Evolutionary conservation across 2,329 filamentous ascomycete genomes (phyloP).

Genomic region (Didymosphaeria variabile): DNA sequence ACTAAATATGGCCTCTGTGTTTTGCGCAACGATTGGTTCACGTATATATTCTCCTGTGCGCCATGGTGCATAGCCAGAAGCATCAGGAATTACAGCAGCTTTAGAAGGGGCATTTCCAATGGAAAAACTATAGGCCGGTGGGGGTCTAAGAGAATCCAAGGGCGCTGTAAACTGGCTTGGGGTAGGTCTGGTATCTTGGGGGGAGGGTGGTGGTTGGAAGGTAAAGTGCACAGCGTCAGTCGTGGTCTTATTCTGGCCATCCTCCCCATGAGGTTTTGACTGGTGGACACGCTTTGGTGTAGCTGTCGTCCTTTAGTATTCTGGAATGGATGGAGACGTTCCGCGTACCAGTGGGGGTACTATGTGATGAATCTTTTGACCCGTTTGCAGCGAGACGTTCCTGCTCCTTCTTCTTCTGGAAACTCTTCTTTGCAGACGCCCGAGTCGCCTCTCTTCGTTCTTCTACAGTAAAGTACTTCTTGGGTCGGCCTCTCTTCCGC

Average conservation of each 20-base stretch:
- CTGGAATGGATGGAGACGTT: neutral
- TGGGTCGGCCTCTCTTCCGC: neutral
- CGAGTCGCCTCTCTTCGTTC: neutral
- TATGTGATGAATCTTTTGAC: neutral
- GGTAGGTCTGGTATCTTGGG: neutral
- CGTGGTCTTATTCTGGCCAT: neutral
- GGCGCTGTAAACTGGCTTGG: neutral
- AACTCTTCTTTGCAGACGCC: neutral
- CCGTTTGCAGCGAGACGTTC: neutral
- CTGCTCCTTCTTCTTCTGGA: neutral
- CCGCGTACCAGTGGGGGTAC: neutral
- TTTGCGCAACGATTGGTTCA: neutral
- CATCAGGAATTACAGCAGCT: neutral
- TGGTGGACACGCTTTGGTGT: neutral
- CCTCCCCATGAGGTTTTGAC: neutral
- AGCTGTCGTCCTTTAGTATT: neutral
- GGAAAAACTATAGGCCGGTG: neutral
- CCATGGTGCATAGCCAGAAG: neutral
- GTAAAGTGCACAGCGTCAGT: neutral
- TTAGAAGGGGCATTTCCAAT: neutral
- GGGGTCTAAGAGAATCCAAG: neutral
- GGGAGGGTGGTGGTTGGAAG: neutral
- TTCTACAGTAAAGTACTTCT: neutral
- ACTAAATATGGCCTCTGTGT: neutral
- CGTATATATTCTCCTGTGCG: too few relatives aligned